Evolutionary conservation across 495 filamentous ascomycete genomes (phyloP), one percentile per base, ranked within the genome.

Genomic region (Annulohypoxylon nitens): DNA sequence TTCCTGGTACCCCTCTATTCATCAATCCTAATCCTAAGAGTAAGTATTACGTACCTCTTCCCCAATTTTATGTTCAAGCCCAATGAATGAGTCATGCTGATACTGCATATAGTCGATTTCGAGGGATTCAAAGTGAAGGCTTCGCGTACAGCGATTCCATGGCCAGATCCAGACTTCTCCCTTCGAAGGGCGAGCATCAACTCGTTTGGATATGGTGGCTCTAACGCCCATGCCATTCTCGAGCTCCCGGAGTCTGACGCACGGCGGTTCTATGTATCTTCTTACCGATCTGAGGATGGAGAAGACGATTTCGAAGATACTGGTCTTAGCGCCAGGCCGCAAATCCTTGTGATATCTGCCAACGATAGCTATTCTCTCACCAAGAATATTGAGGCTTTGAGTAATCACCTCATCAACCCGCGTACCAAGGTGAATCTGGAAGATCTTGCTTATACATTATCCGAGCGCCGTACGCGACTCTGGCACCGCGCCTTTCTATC

Each of bases 131-230:
- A 57, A 14, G 58, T 73, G 6, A 23, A 5, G 18, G 25, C 73
- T 7, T 45, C 33, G 16, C 60, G 14, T 4, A 43, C 50, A 5
- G 18, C 33, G 58, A 67, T 73, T 16, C 20, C 59, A 12, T 76
- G 57, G 70, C 79, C 79, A 54, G 25, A 30, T 30, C 5, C 30
- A 10, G 53, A 41, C 66, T 18, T 69, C 66, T 6, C 30, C 2
- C 69, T 77, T 3, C 78, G 82, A 1, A 77, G 85, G 37, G 78
- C 78, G 0, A 82, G 79, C 8, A 73, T 88, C 16, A 87, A 84
- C 53, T 84, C 78, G n/a, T 87, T 84, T 61, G 86, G 87, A 1
- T 87, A 80, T 62, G 87, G 86, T 2, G 86, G 87, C 2, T 76
- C 83, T 5, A 89, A 88, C 70, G 81, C 82, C 3, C 86, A 89